Evolutionary conservation across 768 basidiomycete genomes (phyloP).

Genomic region (Panaeolus papilionaceus): DNA sequence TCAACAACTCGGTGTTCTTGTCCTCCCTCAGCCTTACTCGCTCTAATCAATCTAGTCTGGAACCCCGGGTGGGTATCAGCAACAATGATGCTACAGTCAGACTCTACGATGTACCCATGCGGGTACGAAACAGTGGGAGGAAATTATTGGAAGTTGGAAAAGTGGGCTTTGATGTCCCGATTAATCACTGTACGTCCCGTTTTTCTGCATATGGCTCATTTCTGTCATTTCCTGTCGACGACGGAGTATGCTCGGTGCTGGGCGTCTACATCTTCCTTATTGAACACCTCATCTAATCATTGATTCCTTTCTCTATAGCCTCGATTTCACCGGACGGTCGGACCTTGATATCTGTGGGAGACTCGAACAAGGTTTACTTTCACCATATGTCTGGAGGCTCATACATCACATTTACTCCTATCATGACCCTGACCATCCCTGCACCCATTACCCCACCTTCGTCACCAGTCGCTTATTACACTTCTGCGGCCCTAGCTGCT

Average conservation of each 20-base stretch:
- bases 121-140: constrained; percentile 48
- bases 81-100: constrained; percentile 88
- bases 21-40: constrained; percentile 63
- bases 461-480: constrained; percentile 32
- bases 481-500: constrained; percentile 58
- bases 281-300: neutral
- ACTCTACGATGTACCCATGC: constrained; percentile 76
- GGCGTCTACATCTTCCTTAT: constrained; percentile 2
- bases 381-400: constrained; percentile 77
- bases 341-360: constrained; percentile 89
- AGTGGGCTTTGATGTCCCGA: constrained; percentile 67
- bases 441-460: constrained; percentile 47
- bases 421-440: constrained; percentile 72
- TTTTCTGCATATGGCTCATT: neutral
- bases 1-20: constrained; percentile 85
- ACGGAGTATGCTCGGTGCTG: constrained; percentile 10
- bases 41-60: constrained; percentile 67
- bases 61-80: constrained; percentile 81
- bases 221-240: constrained; percentile 5
- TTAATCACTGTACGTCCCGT: constrained; percentile 76
- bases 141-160: constrained; percentile 56
- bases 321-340: constrained; percentile 90
- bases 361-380: constrained; percentile 85
- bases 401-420: constrained; percentile 64
- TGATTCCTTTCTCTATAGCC: constrained; percentile 48